Evolutionary conservation across 2,329 filamentous ascomycete genomes (phyloP).

Genomic region (Bretziella fagacearum): DNA sequence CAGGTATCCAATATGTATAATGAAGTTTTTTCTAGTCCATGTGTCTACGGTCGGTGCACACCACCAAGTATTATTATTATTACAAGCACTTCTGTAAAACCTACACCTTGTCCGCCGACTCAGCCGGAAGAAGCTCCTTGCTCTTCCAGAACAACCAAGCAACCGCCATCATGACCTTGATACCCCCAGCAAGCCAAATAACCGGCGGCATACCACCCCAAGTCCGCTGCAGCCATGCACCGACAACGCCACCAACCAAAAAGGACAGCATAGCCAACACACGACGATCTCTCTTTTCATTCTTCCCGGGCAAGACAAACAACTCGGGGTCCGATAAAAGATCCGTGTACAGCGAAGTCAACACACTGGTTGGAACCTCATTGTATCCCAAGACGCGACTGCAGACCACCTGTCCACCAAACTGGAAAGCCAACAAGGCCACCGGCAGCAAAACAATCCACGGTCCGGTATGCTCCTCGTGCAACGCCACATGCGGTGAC

Average conservation of each 20-base stretch:
- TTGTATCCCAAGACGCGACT: constrained; percentile 33
- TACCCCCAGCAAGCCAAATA: constrained; percentile 29
- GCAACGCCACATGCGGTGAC: constrained; percentile 6
- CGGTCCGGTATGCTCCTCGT: constrained; percentile 18
- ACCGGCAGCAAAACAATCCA: constrained; percentile 30
- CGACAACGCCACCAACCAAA: constrained; percentile 29
- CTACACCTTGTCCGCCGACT: background rate
- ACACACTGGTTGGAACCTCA: constrained; percentile 36
- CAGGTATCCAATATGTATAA: background rate
- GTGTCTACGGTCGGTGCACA: background rate
- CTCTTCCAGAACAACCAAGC: constrained; percentile 23
- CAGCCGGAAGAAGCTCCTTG: no score
- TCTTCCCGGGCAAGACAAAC: constrained; percentile 25
- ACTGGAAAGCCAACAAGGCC: constrained; percentile 34
- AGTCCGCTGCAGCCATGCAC: constrained; percentile 32
- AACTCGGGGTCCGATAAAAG: constrained; percentile 33
- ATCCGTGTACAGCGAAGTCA: constrained; percentile 39
- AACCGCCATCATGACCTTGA: constrained; percentile 27
- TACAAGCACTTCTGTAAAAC: background rate
- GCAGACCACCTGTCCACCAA: constrained; percentile 35
- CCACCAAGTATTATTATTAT: constrained; percentile 2
- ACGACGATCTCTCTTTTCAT: constrained; percentile 34
- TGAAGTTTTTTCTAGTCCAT: background rate
- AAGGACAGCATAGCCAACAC: constrained; percentile 29
- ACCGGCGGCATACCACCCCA: constrained; percentile 25